These are phyloP conservation scores for Cenchrus fungigraminus DNA, from an alignment of 176 grass and related monocot species.

Conservation along the genomic window DNA sequence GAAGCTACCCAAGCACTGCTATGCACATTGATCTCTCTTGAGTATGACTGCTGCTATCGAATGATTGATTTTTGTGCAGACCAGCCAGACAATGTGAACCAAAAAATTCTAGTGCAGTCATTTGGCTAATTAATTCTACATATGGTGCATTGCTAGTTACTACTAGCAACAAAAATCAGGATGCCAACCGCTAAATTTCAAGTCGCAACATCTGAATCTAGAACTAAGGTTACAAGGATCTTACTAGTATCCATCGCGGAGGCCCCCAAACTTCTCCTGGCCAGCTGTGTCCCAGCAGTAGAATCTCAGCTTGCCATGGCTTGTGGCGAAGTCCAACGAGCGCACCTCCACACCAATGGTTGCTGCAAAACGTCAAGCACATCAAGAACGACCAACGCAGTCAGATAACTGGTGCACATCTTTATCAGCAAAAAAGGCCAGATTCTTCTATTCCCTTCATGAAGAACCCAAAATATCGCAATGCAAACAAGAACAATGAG, in stretches of 20 bases:
- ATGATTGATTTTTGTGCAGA: not conserved
- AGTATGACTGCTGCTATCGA: not conserved
- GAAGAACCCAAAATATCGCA: not conserved
- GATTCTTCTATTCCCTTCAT: not conserved
- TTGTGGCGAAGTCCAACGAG: constrained; percentile 67
- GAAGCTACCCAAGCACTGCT: too few relatives aligned
- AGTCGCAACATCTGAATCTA: not conserved
- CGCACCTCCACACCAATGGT: constrained; percentile 83
- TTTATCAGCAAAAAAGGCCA: not conserved
- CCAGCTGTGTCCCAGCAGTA: constrained; percentile 80
- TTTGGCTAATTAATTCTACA: not conserved
- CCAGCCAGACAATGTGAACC: not conserved
- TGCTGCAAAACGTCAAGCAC: constrained; percentile 46
- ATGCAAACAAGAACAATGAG: not conserved
- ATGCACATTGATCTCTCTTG: too few relatives aligned
- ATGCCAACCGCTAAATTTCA: not conserved
- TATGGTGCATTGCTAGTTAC: not conserved
- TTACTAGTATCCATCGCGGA: constrained; percentile 90
- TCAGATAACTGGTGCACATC: not conserved
- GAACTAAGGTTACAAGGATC: not conserved
- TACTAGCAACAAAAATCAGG: not conserved
- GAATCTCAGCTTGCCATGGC: constrained; percentile 62
- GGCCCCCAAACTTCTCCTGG: constrained; percentile 78
- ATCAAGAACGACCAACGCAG: not conserved
- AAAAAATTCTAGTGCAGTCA: not conserved